Base-by-base conservation (phyloP, 2,329 filamentous ascomycete species). In the Nakataea oryzae region DNA sequence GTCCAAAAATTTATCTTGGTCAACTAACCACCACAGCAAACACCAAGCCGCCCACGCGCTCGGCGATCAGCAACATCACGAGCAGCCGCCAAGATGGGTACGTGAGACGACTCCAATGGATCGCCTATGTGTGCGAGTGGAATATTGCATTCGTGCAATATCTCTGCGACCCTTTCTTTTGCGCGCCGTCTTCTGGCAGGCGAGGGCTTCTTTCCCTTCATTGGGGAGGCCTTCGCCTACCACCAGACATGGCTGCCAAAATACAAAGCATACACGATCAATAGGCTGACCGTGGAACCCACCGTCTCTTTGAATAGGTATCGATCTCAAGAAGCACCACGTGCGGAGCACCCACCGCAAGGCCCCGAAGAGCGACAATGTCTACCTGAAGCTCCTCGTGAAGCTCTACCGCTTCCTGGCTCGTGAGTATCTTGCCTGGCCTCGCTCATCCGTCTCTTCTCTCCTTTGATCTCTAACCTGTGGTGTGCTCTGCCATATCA, bases 341-440 rank as follows among this genome's bases (percentile, higher is more conserved):
- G 83, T 86, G 74, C 84, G 84, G 75, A 79, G 75, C 76, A 87
- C 85, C 69, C 92, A 96, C 85, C 91, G 92, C 80, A 91, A 90
- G 86, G 91, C 91, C 71, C 91, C 93, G 75, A 97, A 97, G 90
- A 96, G 90, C 83, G 90, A 96, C 84, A 96, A 97, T 86, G 91
- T 93, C 75, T 96, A 97, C 82, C 85, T 96, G 72, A 93, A 93
- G 86, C 87, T 97, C 77, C 84, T 97, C 78, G 93, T 97, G 80
- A 97, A 97, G 89, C 89, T 96, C 62, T 96, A 96, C 86, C 90
- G 91, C 84, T 96, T 96, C 86, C 82, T 96, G 78, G 88, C 91
- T 75, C 91, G 92, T 96, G 91, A 81, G 88, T 87, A 66, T 66
- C 69, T 60, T 64, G 17, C 41, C 41, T 6, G 41, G n/a, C 17